A percentile compares a stretch with the other conserved stretches of the same genome.
Evolutionary conservation across 345 rosid species (phyloP).

Genomic region (Corymbia maculata): DNA sequence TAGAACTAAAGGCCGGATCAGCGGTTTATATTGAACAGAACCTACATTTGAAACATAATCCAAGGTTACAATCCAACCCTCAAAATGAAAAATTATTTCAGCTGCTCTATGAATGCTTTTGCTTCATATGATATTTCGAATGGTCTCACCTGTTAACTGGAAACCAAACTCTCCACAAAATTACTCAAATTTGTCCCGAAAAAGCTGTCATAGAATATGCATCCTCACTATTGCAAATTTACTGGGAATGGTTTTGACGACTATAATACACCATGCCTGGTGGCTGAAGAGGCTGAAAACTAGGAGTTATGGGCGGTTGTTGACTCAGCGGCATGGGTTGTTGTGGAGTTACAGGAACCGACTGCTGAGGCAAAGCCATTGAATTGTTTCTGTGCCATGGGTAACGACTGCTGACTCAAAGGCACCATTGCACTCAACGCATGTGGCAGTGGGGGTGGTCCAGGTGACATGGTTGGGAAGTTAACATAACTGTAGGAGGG

Average conservation of each 20-base stretch:
- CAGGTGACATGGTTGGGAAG: constrained; percentile 51
- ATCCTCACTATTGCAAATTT: background rate
- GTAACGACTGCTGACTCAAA: constrained; percentile 23
- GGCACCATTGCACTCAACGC: constrained; percentile 46
- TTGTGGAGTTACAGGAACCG: background rate
- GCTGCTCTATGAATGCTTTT: background rate
- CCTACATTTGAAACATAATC: background rate
- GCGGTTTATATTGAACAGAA: background rate
- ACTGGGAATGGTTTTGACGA: constrained; percentile 52
- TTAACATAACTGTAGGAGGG: constrained; percentile 47
- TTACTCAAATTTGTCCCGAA: background rate
- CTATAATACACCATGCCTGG: constrained; percentile 60
- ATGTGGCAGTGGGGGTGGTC: constrained; percentile 35
- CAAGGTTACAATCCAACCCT: background rate
- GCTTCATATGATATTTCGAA: background rate
- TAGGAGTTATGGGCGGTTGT: constrained; percentile 36
- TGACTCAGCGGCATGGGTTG: constrained; percentile 18
- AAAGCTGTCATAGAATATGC: background rate
- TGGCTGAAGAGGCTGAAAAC: constrained; percentile 62
- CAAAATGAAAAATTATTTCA: background rate
- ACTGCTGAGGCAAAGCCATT: constrained; percentile 19
- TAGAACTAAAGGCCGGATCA: background rate
- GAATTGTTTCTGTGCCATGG: constrained; percentile 2
- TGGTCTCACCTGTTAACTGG: background rate
- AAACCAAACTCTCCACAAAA: background rate